Percentiles rank a stretch among this genome's conserved stretches.
These are phyloP conservation scores for Basidiobolus heterosporus DNA, from an alignment of 371 early-diverging fungal species.

Conservation along the genomic window DNA sequence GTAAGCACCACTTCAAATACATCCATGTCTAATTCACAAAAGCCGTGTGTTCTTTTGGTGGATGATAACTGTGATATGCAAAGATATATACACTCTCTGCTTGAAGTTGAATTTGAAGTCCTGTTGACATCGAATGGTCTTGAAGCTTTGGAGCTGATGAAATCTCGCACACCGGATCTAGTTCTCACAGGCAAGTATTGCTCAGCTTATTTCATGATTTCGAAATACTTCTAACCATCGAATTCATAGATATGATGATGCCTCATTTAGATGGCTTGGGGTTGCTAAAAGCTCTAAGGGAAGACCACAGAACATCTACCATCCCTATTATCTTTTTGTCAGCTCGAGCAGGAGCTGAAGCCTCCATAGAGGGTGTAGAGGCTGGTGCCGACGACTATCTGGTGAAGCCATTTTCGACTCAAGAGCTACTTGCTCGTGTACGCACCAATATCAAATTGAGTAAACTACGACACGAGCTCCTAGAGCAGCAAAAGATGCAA, in stretches of 20 bases:
- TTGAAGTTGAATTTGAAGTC: conserved; percentile 17
- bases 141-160: conserved; percentile 17
- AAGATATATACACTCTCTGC: conserved; percentile 18
- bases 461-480: conserved; percentile 16
- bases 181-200: conserved; percentile 13
- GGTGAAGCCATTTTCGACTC: conserved; percentile 25
- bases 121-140: conserved; percentile 18
- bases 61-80: conserved; percentile 36
- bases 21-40: background rate
- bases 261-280: conserved; percentile 28
- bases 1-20: too few species aligned
- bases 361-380: conserved; percentile 23
- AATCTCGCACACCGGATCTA: conserved; percentile 10
- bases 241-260: conserved; percentile 22
- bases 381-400: conserved; percentile 25
- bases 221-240: background rate
- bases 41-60: conserved; percentile 17
- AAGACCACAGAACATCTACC: conserved; percentile 9
- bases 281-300: conserved; percentile 15
- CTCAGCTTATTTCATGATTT: background rate
- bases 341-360: conserved; percentile 24
- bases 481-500: conserved; percentile 14
- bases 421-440: conserved; percentile 27
- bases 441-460: conserved; percentile 18
- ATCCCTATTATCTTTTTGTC: conserved; percentile 28